These are phyloP conservation scores for Aspergillus arachidicola DNA, from an alignment of 2,329 filamentous ascomycete genomes.

Conservation along the genomic window DNA sequence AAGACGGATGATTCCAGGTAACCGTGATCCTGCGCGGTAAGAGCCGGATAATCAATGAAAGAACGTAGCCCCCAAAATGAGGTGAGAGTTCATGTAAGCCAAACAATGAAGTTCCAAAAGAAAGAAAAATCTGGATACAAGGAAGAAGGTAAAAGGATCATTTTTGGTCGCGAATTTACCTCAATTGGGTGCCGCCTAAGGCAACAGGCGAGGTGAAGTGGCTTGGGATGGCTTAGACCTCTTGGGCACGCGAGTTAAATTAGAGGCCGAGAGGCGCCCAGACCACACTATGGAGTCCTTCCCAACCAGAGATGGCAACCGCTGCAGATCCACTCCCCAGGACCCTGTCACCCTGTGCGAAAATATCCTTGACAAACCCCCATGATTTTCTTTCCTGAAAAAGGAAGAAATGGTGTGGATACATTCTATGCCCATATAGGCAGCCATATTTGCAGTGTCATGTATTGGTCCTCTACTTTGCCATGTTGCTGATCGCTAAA, in stretches of 20 bases:
- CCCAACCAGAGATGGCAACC: neutral
- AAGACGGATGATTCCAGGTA: neutral
- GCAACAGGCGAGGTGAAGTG: slow-evolving; percentile 5
- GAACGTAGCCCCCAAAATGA: neutral
- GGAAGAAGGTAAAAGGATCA: neutral
- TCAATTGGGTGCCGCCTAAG: slow-evolving; percentile 5
- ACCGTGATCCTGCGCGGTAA: slow-evolving; percentile 15
- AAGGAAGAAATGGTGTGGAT: neutral
- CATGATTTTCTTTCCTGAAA: neutral
- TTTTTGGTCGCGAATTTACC: neutral
- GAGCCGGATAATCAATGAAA: neutral
- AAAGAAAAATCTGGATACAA: neutral
- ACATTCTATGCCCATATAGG: neutral
- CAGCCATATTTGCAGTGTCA: neutral
- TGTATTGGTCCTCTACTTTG: neutral
- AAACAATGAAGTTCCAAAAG: neutral
- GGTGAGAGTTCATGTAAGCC: neutral
- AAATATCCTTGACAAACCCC: neutral
- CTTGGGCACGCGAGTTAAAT: slow-evolving; percentile 2
- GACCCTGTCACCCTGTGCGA: neutral
- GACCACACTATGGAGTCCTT: neutral
- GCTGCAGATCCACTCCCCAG: neutral
- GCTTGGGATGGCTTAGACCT: neutral
- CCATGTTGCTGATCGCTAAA: neutral
- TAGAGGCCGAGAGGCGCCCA: neutral